Conservation (phyloP, 306 rosid species). For the Clitoria ternatea region DNA sequence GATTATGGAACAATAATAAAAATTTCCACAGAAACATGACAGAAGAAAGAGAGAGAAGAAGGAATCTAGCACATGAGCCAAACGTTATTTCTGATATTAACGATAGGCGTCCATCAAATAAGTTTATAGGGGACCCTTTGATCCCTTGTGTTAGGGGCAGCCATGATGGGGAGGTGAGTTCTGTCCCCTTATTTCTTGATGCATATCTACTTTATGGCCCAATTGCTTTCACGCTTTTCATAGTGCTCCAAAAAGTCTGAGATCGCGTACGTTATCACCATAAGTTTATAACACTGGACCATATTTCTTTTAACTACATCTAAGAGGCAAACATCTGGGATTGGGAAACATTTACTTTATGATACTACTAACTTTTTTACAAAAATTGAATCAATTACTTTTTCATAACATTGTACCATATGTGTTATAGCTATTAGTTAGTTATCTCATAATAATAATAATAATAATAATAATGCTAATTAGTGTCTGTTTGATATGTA, state of each 20-base stretch:
- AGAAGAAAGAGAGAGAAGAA: background rate
- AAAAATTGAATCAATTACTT: no score
- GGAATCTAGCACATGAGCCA: background rate
- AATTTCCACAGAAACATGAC: no score
- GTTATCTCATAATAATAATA: background rate
- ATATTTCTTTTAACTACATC: background rate
- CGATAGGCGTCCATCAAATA: background rate
- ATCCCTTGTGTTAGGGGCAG: background rate
- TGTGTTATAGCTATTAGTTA: background rate
- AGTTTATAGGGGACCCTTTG: constrained; percentile 9
- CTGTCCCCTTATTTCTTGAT: constrained; percentile 8
- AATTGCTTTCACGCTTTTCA: constrained; percentile 22
- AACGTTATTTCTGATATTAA: background rate
- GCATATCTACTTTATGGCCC: constrained; percentile 21
- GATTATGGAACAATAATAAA: no score
- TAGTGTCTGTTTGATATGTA: no score
- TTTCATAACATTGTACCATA: no score
- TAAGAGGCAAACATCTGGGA: no score
- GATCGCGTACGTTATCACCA: background rate
- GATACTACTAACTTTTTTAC: no score
- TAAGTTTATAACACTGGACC: background rate
- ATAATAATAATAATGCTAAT: no score
- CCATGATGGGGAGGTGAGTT: constrained; percentile 13
- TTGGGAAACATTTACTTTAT: no score
- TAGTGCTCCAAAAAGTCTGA: constrained; percentile 25